These are phyloP conservation scores for Nemania sp. DNA, from an alignment of 2,329 filamentous ascomycete genomes.

Conservation along the genomic window DNA sequence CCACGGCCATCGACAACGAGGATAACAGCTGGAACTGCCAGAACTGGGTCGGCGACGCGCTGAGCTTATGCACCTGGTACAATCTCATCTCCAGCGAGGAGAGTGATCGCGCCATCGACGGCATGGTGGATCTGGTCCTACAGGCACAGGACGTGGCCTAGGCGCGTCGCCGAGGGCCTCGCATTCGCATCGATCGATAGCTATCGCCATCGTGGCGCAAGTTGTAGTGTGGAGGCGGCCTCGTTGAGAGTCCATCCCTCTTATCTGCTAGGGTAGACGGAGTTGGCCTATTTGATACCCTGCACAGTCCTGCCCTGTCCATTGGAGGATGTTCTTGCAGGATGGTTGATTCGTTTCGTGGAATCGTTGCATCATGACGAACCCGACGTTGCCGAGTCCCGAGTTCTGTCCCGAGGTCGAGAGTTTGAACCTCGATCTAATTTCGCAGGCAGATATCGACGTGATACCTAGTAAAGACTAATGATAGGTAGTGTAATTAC, in stretches of 20 bases:
- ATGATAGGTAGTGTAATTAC: too few relatives aligned
- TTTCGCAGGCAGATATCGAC: too few relatives aligned
- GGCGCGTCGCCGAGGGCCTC: neutral
- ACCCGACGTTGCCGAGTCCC: neutral
- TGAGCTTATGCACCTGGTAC: neutral
- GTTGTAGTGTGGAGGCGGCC: neutral
- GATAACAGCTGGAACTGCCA: slow-evolving; percentile 8
- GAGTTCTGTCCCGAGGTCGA: too few relatives aligned
- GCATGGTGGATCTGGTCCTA: slow-evolving; percentile 8
- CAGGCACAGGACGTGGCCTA: slow-evolving; percentile 3
- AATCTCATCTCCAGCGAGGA: neutral
- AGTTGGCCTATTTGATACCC: neutral
- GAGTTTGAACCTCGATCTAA: too few relatives aligned
- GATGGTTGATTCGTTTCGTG: neutral
- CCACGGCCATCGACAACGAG: neutral
- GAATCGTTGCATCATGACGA: neutral
- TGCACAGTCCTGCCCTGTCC: neutral
- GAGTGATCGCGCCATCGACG: slow-evolving; percentile 6
- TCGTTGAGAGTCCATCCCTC: neutral
- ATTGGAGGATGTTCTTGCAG: neutral
- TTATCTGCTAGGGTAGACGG: neutral
- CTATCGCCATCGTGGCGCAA: neutral
- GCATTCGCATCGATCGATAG: neutral
- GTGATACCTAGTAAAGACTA: too few relatives aligned
- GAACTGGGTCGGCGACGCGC: slow-evolving; percentile 10